Conservation (phyloP, 176 grass and related monocot genomes). For the Oryza punctata region DNA sequence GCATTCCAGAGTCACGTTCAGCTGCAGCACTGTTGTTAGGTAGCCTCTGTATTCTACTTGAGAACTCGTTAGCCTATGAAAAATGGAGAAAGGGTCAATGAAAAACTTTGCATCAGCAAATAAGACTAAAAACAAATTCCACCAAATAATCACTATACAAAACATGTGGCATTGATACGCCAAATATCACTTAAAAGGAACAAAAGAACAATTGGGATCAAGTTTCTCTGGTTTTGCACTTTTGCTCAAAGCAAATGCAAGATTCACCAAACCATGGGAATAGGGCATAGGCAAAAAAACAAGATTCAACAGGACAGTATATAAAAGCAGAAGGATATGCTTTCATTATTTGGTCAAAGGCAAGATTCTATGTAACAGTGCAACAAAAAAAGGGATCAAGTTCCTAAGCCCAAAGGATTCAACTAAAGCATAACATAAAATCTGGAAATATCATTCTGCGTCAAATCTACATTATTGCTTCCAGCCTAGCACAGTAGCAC, state of each 20-base stretch:
- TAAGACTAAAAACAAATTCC: not conserved
- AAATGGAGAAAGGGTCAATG: conserved; percentile 18
- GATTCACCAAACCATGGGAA: conserved; percentile 3
- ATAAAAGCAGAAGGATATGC: not conserved
- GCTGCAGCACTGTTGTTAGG: conserved; percentile 58
- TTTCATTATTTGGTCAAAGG: conserved; percentile 16
- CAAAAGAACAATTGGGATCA: not conserved
- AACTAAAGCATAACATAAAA: conserved; percentile 23
- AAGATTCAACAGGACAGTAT: not conserved
- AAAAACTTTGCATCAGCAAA: conserved; percentile 13
- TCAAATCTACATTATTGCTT: conserved; percentile 26
- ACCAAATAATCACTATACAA: conserved; percentile 32
- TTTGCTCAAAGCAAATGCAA: conserved; percentile 17
- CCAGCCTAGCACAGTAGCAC: not conserved
- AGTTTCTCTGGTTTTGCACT: conserved; percentile 24
- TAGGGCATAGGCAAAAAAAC: not conserved
- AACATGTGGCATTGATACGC: conserved; percentile 22
- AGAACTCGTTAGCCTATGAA: conserved; percentile 86
- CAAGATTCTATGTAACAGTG: conserved; percentile 23
- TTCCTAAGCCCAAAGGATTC: not conserved
- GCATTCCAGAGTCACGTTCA: conserved; percentile 58
- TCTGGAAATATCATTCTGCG: not conserved
- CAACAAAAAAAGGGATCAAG: not conserved
- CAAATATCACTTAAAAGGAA: conserved; percentile 12
- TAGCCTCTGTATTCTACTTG: conserved; percentile 85